A percentile compares a stretch with the other conserved stretches of the same genome.
These are phyloP conservation scores for Exsudoporus floridanus DNA, from an alignment of 1,284 basidiomycete genomes.

Conservation along the genomic window DNA sequence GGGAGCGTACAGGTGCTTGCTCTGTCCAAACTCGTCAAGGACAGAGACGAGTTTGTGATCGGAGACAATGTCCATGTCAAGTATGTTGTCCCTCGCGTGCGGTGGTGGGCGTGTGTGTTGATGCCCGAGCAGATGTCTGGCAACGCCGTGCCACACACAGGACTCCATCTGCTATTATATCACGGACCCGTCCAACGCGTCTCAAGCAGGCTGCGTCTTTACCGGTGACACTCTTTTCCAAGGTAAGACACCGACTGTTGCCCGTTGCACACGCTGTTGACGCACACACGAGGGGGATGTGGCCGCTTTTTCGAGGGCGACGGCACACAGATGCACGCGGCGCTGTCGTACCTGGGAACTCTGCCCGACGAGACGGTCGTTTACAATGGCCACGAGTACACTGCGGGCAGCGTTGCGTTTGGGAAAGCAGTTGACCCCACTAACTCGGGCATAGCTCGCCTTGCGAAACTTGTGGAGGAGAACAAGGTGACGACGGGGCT, in stretches of 20 bases:
- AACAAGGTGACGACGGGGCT: conserved; percentile 69
- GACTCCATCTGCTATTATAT: conserved; percentile 93
- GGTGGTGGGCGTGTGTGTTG: not conserved
- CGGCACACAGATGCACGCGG: conserved; percentile 80
- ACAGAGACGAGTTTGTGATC: conserved; percentile 73
- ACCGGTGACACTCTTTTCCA: conserved; percentile 94
- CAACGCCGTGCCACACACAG: conserved; percentile 95
- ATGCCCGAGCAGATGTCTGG: conserved; percentile 59
- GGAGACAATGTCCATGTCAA: conserved; percentile 71
- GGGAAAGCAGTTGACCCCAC: conserved; percentile 65
- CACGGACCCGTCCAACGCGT: conserved; percentile 50
- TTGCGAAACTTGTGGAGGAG: conserved; percentile 52
- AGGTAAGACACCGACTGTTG: conserved; percentile 14
- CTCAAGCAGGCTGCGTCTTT: conserved; percentile 78
- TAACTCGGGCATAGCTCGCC: conserved; percentile 54
- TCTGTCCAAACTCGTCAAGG: conserved; percentile 72
- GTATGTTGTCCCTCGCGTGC: conserved; percentile 39
- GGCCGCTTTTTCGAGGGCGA: conserved; percentile 98
- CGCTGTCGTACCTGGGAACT: conserved; percentile 72
- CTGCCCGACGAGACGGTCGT: conserved; percentile 83
- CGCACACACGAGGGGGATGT: conserved; percentile 86
- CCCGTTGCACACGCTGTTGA: conserved; percentile 70
- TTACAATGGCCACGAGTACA: conserved; percentile 95
- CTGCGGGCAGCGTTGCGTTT: conserved; percentile 65
- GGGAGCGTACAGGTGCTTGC: conserved; percentile 75